Base-by-base conservation (phyloP, 2,329 filamentous ascomycete genomes). In the Microthyrium microscopicum region DNA sequence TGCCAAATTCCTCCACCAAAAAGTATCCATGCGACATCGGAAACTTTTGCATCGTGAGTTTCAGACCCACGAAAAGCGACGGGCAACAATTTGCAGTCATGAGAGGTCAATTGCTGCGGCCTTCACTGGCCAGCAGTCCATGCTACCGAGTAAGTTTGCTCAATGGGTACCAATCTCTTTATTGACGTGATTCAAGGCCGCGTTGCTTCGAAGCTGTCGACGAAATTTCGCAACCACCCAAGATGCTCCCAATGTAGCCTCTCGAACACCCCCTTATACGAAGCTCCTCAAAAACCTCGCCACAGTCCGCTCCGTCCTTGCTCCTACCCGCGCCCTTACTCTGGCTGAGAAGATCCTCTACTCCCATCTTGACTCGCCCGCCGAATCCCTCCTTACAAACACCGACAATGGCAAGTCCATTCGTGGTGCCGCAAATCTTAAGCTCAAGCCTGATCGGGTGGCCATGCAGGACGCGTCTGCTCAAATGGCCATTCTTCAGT, bases 401-500 rank as follows among this genome's bases (percentile, higher is more conserved):
- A 94, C 85, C 31, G 70, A 82, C 56, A 82, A 85, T 68, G 87
- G 85, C 44, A 70, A 70, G 33, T 70, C 77, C 48, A 77, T 98
- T 40, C 74, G 89, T 26, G 87, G 87, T 44, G 74, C 74, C 50
- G 85, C 84, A 32, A 95, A 92, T 53, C 68, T 98, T 58, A 92
- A 92, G 64, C 77, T 98, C 56, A 93, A 93, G 58, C 89, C 89
- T 16, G 89, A 98, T 56, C 73, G 89, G 34, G 89, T 95, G 45
- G 91, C 91, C 42, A 98, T 98, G 89, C 89, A 98, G 60, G 89
- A 98, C 63, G 89, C 89, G 11, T 93, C 83, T 20, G 89, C 89
- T 5, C 89, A 98, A 62, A 98, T 98, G 89, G 89, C 89, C 2
- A 64, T 98, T 42, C 63, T 98, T 46, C 89, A 98, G 59, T 98